A percentile compares a stretch with the other conserved stretches of the same genome.
Conservation (phyloP, 306 rosid genomes). For the Gleditsia sinensis region DNA sequence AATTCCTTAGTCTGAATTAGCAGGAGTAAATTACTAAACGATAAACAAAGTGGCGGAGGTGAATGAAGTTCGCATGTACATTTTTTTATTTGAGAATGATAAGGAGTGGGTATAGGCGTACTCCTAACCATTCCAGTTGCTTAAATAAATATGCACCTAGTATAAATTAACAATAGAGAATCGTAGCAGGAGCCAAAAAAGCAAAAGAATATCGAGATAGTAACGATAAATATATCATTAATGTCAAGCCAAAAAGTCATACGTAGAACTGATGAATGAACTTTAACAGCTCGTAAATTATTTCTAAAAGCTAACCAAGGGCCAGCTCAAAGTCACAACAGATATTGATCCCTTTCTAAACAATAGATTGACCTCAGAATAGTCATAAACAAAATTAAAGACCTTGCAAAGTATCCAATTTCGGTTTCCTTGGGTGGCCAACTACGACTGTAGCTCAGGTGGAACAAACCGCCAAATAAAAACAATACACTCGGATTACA, state of each 20-base stretch:
- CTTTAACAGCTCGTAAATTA: constrained; percentile 23
- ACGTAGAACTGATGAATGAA: constrained; percentile 7
- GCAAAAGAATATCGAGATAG: background rate
- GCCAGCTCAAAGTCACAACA: constrained; percentile 28
- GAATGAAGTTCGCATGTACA: background rate
- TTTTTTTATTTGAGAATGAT: too few species aligned
- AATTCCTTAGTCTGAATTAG: too few species aligned
- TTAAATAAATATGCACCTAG: background rate
- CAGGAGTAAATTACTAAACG: background rate
- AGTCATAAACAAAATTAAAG: constrained; percentile 28
- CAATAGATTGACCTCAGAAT: constrained; percentile 31
- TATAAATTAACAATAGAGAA: background rate
- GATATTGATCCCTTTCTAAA: constrained; percentile 23
- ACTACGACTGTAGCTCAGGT: constrained; percentile 11
- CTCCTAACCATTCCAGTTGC: background rate
- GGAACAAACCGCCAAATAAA: constrained; percentile 12
- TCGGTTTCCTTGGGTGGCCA: constrained; percentile 28
- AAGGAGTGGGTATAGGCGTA: background rate
- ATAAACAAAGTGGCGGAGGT: background rate
- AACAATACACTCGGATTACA: constrained; percentile 41
- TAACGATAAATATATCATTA: background rate
- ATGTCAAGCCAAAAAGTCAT: background rate
- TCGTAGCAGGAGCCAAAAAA: background rate
- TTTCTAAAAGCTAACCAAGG: constrained; percentile 21
- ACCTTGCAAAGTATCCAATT: constrained; percentile 23